Conservation (phyloP, 768 basidiomycete genomes). For the Termitomyces sp. region DNA sequence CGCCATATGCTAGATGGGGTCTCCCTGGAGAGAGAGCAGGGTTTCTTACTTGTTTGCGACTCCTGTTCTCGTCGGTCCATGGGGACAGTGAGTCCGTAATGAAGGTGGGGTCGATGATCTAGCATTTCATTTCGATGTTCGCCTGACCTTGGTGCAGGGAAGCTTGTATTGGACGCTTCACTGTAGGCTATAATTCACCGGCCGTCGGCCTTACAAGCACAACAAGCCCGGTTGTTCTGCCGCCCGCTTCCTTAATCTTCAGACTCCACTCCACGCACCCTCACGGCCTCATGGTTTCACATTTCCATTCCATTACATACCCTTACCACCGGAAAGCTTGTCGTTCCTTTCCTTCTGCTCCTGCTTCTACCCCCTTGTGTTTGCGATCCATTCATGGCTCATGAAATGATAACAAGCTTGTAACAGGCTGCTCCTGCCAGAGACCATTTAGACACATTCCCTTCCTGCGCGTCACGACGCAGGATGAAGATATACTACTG, state of each 20-base stretch:
- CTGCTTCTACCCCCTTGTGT: background rate
- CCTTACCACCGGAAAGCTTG: background rate
- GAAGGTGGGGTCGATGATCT: background rate
- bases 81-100: background rate
- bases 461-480: too few relatives aligned
- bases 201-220: background rate
- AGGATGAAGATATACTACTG: too few relatives aligned
- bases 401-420: background rate
- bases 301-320: background rate
- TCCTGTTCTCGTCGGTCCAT: background rate
- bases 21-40: too few relatives aligned
- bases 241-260: background rate
- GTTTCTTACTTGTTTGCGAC: background rate
- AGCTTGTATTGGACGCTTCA: background rate
- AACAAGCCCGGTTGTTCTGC: background rate
- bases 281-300: background rate
- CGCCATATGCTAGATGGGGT: background rate
- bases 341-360: background rate
- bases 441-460: background rate
- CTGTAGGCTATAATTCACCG: background rate
- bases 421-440: background rate
- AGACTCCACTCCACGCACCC: background rate
- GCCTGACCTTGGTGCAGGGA: too few relatives aligned
- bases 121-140: background rate
- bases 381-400: background rate